phyloP scores from a whole-genome alignment of 1,284 basidiomycete species.

The Rhodofomes roseus region DNA sequence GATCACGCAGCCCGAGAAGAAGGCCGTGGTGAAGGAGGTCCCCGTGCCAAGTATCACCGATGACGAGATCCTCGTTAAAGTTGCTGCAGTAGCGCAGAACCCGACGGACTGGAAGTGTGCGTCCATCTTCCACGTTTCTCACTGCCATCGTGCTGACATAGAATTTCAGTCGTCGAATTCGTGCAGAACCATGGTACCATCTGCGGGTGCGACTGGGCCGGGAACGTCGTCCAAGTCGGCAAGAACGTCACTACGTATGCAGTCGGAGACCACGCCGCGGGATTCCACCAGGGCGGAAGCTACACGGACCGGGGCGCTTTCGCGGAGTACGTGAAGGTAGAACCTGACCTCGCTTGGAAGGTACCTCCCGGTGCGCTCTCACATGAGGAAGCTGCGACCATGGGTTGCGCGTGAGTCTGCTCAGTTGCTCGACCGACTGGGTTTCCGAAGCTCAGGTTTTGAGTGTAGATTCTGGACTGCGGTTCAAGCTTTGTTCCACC shows the following conservation, averaged over 20 bases:
- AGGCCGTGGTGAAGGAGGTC: conserved; percentile 4
- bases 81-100: conserved; percentile 10
- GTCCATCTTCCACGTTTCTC: not conserved
- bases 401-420: conserved; percentile 26
- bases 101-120: conserved; percentile 13
- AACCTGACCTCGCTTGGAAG: conserved; percentile 29
- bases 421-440: not conserved
- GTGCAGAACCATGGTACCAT: conserved; percentile 11
- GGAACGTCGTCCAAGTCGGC: conserved; percentile 19
- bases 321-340: conserved; percentile 36
- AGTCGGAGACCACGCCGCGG: conserved; percentile 23
- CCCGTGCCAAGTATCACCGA: conserved; percentile 8
- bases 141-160: not conserved
- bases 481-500: conserved; percentile 27
- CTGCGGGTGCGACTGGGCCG: conserved; percentile 21
- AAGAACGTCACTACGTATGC: conserved; percentile 14
- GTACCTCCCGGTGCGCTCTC: conserved; percentile 25
- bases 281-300: conserved; percentile 16
- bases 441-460: not conserved
- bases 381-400: conserved; percentile 34
- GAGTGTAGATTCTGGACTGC: conserved; percentile 26
- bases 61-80: conserved; percentile 9
- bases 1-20: conserved; percentile 5
- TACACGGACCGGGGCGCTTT: conserved; percentile 28
- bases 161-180: not conserved